Evolutionary conservation across 129 eudicot species (phyloP).

Genomic region (Daucus carota): DH1_v3.0 NC_030384.2:26711001-26711500

Average conservation of each 20-base stretch:
- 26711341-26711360: not conserved
- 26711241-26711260: too few species aligned
- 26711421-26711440: too few species aligned
- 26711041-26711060: not conserved
- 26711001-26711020: constrained; percentile 20
- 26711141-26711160: constrained; percentile 53
- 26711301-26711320: not conserved
- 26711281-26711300: not conserved
- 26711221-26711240: constrained; percentile 1
- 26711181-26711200: constrained; percentile 74
- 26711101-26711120: constrained; percentile 48
- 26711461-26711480: too few species aligned
- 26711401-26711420: too few species aligned
- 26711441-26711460: too few species aligned
- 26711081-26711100: constrained; percentile 2
- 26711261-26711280: too few species aligned
- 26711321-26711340: not conserved
- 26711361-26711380: too few species aligned
- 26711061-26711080: not conserved
- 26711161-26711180: constrained; percentile 51
- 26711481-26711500: too few species aligned
- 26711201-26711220: constrained; percentile 60
- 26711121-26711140: constrained; percentile 43
- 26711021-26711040: not conserved
- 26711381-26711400: too few species aligned